Evolutionary conservation across 169 alveolate genomes (phyloP), one percentile per base, ranked within the genome.

Genomic region (Plasmodium adleri): DNA sequence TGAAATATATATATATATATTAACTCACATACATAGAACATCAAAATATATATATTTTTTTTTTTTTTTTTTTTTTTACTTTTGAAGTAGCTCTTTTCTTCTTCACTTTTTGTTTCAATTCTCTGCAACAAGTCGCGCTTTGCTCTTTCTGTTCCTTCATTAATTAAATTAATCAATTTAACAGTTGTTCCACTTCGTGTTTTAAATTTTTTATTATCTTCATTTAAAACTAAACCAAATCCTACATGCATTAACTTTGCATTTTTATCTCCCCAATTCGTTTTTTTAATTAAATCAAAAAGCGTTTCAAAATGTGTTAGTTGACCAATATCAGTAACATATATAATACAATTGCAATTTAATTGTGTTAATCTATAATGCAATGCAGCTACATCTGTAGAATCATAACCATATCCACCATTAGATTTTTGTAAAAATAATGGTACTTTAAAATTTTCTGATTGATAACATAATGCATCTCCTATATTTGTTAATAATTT

Each of bases 391-490:
- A 99, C 74, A 88, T 99, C 99, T 0, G 99, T 99, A 50, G 99
- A 95, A 90, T 98, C 99, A 90, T 99, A 99, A 45, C 99, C 99
- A 88, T 94, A 98, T 32, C 99, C 99, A 3, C 99, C 99, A 83
- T 98, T 99, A n/a, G 98, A 94, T 92, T 98, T 98, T 76, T 96
- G 97, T 28, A 97, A 96, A 95, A 98, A 97, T 75, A 98, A 88
- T n/a, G 99, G 99, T 12, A 88, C 96, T 8, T 90, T 85, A 49
- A 74, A 76, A 22, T 92, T 75, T 22, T 80, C 94, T 0, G 99
- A 95, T 93, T 97, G 95, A 45, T 98, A 92, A 88, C 99, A 97
- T 88, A 96, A 92, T 20, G 99, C 99, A 7, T 99, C 99, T 71
- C 97, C 94, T 88, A 97, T 97, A 88, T 96, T 97, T 70, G 92